Conservation (phyloP, 495 filamentous ascomycete species). For the Cairneyella variabilis region DNA sequence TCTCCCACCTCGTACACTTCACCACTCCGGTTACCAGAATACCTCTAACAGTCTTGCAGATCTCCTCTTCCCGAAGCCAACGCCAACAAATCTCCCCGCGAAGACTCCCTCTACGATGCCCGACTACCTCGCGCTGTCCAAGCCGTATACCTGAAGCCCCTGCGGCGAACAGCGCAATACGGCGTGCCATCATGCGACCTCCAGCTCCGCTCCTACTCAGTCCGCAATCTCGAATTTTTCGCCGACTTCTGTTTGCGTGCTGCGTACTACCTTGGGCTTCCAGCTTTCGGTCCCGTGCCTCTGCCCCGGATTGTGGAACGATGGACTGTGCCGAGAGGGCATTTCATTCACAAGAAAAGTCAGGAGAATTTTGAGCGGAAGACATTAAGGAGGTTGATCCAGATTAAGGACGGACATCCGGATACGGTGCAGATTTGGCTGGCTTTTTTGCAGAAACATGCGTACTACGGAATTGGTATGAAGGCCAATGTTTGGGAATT, state of each 20-base stretch:
- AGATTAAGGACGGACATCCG: constrained; percentile 89
- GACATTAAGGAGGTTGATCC: constrained; percentile 80
- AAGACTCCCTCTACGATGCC: no score
- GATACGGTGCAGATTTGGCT: constrained; percentile 88
- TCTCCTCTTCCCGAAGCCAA: no score
- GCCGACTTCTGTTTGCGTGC: constrained; percentile 91
- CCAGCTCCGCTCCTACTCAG: constrained; percentile 86
- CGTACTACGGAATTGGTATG: constrained; percentile 94
- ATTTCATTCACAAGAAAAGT: constrained; percentile 93
- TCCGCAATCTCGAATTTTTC: constrained; percentile 91
- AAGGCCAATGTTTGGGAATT: constrained; percentile 96
- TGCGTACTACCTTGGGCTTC: constrained; percentile 88
- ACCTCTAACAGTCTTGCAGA: no score
- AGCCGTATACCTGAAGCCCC: constrained; percentile 79
- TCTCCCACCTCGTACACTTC: no score
- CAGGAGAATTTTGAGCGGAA: constrained; percentile 97
- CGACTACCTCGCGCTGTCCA: constrained; percentile 74
- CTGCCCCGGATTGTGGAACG: constrained; percentile 80
- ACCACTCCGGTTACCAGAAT: no score
- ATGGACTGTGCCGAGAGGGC: constrained; percentile 88
- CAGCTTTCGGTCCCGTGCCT: constrained; percentile 84
- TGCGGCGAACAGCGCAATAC: constrained; percentile 67
- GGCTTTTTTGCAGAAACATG: constrained; percentile 83
- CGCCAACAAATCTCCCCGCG: no score
- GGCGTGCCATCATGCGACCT: constrained; percentile 85